Base-by-base conservation (phyloP, 2,329 filamentous ascomycete species). In the Aspergillus flavus region DNA sequence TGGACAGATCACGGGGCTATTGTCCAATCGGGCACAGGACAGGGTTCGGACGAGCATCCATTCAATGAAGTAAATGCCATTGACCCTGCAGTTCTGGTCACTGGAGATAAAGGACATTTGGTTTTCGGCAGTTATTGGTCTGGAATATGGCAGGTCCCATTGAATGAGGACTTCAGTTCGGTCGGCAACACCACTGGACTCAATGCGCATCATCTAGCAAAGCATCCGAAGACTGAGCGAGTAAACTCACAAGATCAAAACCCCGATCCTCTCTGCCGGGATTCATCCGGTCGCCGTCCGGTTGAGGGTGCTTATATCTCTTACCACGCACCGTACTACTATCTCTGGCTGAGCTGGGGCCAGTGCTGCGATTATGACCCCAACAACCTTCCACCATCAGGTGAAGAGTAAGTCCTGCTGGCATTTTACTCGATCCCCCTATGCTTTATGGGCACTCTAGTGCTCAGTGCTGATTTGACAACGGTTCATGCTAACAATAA, bases 91-190 rank as follows among this genome's bases (percentile, higher is more conserved):
- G 74, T 88, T 5, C 71, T 87, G 59, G 67, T 80, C 14, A 77
- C 77, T 45, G 55, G 61, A 1, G 69, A 73, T 28, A 69, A 69
- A 6, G 83, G 82, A 66, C 82, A 82, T 63, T 75, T 89, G 69
- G 86, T 81, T 58, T 92, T 90, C 64, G 90, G 89, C 50, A 89
- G 86, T 50, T 92, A 90, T 81, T 92, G 89, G 88, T 77, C 79
- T 6, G 85, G 88, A 67, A 83, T 91, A 66, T 90, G 86, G 80
- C 85, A 88, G 71, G 84, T 87, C 1, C 75, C 80, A 41, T 81
- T 91, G 63, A 64, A 63, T 10, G 43, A 66, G 2, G 70, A 74
- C 48, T 58, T 75, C 11, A 50, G 76, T 14, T 72, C 72, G 1
- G 57, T 65, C 1, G 61, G 59, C 11, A 69, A 64, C 19, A 70